phyloP scores from a whole-genome alignment of 2,329 filamentous ascomycete genomes.

The Thielaviopsis euricoi region DNA sequence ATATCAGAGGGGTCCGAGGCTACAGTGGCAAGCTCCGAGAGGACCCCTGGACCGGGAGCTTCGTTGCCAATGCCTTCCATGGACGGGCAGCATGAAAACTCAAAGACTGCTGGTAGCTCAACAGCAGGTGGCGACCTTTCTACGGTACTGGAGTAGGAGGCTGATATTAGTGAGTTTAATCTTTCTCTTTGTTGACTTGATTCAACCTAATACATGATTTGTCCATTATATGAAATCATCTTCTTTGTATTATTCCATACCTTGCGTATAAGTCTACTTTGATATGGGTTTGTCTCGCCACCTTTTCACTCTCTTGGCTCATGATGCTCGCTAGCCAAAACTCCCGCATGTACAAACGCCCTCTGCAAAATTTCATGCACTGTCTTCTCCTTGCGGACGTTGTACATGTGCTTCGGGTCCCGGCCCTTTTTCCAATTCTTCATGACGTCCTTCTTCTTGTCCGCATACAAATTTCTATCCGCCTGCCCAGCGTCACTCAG shows the following conservation, averaged over 20 bases:
- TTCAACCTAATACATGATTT: too few relatives aligned
- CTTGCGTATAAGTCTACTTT: too few relatives aligned
- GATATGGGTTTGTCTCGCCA: not conserved
- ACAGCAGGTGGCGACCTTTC: not conserved
- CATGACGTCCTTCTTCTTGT: constrained; percentile 23
- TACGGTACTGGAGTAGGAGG: too few relatives aligned
- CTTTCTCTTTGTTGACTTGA: too few relatives aligned
- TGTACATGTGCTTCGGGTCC: constrained; percentile 24
- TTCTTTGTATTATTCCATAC: too few relatives aligned
- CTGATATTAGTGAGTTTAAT: too few relatives aligned
- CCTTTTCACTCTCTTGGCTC: not conserved
- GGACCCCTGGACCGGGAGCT: not conserved
- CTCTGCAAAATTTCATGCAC: constrained; percentile 23
- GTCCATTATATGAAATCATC: too few relatives aligned
- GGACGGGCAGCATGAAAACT: not conserved
- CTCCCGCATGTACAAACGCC: constrained; percentile 13
- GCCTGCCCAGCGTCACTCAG: constrained; percentile 16
- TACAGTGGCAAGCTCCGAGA: not conserved
- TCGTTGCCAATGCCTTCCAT: too few relatives aligned
- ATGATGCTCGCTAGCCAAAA: not conserved
- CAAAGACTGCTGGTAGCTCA: not conserved
- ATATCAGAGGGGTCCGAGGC: constrained; percentile 48
- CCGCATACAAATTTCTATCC: constrained; percentile 25
- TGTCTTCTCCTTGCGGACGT: constrained; percentile 23
- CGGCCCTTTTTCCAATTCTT: constrained; percentile 17